A percentile compares a stretch with the other conserved stretches of the same genome.
Conservation (phyloP, 2,329 filamentous ascomycete genomes). For the Aspergillus texensis region DNA sequence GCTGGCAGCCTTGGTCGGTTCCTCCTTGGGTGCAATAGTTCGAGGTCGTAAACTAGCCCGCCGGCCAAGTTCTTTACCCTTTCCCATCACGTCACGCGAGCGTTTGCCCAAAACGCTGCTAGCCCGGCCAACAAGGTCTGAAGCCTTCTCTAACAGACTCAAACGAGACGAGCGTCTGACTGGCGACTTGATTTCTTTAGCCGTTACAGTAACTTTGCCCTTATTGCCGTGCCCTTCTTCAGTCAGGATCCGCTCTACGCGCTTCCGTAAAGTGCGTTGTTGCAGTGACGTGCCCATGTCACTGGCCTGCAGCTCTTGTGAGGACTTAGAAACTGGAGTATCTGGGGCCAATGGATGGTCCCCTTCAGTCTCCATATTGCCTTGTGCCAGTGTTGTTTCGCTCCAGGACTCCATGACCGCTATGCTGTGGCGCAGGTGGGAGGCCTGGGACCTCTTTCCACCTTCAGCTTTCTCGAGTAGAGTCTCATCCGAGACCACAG, state of each 20-base stretch:
- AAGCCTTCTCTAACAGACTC: conserved; percentile 44
- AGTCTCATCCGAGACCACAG: conserved; percentile 33
- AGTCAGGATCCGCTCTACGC: conserved; percentile 32
- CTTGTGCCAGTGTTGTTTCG: conserved; percentile 24
- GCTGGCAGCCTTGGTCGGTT: conserved; percentile 17
- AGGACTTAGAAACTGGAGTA: conserved; percentile 40
- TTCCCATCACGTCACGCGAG: conserved; percentile 57
- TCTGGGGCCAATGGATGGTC: conserved; percentile 33
- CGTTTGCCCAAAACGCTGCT: conserved; percentile 62
- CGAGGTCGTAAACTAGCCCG: conserved; percentile 61
- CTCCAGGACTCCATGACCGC: conserved; percentile 43
- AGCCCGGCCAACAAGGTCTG: conserved; percentile 53
- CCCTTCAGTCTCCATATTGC: conserved; percentile 27
- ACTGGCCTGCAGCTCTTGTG: conserved; percentile 29
- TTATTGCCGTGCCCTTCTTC: conserved; percentile 28
- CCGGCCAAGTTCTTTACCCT: conserved; percentile 58
- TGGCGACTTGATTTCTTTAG: conserved; percentile 33
- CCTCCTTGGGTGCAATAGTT: conserved; percentile 32
- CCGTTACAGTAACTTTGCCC: conserved; percentile 24
- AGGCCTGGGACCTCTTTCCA: conserved; percentile 37
- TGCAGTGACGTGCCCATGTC: conserved; percentile 30
- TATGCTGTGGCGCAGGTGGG: conserved; percentile 44
- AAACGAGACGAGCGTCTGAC: conserved; percentile 48
- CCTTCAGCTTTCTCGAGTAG: conserved; percentile 44
- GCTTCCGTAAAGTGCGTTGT: conserved; percentile 35